Evolutionary conservation across 2,329 filamentous ascomycete species (phyloP), one percentile per base, ranked within the genome.

Genomic region (Aspergillus cejpii): DNA sequence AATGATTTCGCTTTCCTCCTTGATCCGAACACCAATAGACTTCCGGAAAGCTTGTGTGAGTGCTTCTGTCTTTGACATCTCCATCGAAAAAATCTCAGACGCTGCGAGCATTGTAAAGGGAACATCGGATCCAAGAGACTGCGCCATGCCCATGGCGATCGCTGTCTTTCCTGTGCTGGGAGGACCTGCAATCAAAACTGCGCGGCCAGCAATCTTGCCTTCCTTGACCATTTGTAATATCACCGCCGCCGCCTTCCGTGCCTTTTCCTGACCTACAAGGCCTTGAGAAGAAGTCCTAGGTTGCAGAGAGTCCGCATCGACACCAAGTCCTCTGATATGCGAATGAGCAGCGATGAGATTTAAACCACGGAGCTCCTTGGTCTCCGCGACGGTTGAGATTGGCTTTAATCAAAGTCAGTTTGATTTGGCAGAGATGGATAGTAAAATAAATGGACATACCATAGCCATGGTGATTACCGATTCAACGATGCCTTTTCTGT

Each of bases 1-100:
- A 71, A 98, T 98, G 56, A 98, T 94, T 67, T 98, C 92, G 61
- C 88, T 96, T 74, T 98, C 92, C 67, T 98, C 92, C 69, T 95
- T 96, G 73, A 98, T 98, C 52, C 92, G 81, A 48, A 98, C 92
- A 43, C 91, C 92, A 59, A 98, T 98, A 31, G 89, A 96, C 68
- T 96, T 97, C 61, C 92, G 84, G 74, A 98, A 97, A n/a, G 92
- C 91, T 69, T 98, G 92, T 43, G 91, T 96, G 27, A 98, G 81
- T 40, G 92, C 91, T 70, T 98, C 92, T 28, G 92, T 98, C 75
- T 98, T 98, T 59, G 89, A 95, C 91, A 98, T 97, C 70, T 98
- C 92, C 62, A 97, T 80, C 20, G 90, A 96, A 74, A 96, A 98
- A 61, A 98, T 96, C 68, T 98, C 92, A 47, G 90, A 95, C 11